Evolutionary conservation across 164 flowering plant genomes (phyloP).

Genomic region (Vitis cinerea): DNA sequence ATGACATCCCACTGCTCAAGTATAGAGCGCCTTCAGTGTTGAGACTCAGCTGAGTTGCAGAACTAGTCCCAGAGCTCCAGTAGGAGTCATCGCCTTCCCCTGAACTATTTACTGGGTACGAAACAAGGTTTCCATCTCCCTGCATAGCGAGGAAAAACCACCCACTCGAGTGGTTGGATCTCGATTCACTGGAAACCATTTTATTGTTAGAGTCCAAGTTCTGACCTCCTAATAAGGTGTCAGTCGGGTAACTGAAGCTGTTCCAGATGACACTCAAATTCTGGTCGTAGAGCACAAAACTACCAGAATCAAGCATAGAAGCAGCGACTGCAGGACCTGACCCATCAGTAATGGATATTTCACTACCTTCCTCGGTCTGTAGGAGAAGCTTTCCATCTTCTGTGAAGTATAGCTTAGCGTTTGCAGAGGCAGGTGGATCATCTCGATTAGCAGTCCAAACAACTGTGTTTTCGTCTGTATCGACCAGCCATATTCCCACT

Average conservation of each 20-base stretch:
- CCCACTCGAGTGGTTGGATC: not conserved
- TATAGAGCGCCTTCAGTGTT: too few species aligned
- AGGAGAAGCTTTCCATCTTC: not conserved
- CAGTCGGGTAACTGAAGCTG: constrained; percentile 3
- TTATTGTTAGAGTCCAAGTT: not conserved
- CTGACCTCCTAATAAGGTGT: constrained; percentile 3
- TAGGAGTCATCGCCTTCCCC: too few species aligned
- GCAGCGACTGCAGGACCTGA: not conserved
- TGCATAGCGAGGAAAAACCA: not conserved
- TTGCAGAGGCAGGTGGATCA: not conserved
- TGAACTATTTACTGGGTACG: too few species aligned
- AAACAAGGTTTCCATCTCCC: not conserved
- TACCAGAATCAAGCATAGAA: constrained; percentile 4
- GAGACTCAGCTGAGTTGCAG: too few species aligned
- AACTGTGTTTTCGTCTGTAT: not conserved
- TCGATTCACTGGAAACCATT: not conserved
- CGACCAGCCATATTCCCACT: constrained; percentile 7
- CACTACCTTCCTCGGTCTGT: not conserved
- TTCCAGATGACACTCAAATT: not conserved
- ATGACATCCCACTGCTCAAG: too few species aligned
- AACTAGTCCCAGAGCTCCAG: too few species aligned
- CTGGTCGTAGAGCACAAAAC: constrained; percentile 2
- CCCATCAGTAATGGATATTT: not conserved
- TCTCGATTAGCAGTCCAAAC: constrained; percentile 9
- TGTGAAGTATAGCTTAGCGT: not conserved